Conservation (phyloP, 345 rosid genomes). For the Moricandia arvensis region DNA sequence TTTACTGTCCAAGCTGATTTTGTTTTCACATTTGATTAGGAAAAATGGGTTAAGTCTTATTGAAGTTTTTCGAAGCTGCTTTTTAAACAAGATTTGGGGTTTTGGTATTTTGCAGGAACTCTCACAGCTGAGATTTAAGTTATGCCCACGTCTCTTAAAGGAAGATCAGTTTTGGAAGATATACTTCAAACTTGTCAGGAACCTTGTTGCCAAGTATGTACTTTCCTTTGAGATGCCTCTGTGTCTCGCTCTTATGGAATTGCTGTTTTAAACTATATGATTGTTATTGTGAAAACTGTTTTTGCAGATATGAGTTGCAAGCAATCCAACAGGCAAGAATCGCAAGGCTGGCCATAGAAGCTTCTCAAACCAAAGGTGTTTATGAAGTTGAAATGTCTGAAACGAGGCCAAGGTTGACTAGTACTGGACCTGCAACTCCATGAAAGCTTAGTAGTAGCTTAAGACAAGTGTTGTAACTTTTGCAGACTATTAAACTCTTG, state of each 20-base stretch:
- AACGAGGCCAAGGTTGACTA: slow-evolving; percentile 16
- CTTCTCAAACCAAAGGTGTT: slow-evolving; percentile 11
- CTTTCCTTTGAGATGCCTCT: slow-evolving; percentile 6
- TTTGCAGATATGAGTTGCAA: slow-evolving; percentile 32
- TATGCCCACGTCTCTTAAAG: slow-evolving; percentile 75
- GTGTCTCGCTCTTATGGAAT: neutral
- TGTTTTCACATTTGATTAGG: neutral
- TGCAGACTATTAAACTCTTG: slow-evolving; percentile 7
- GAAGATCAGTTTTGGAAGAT: slow-evolving; percentile 83
- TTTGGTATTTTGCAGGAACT: slow-evolving; percentile 55
- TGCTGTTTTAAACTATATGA: neutral
- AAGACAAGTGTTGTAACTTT: neutral
- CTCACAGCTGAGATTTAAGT: slow-evolving; percentile 70
- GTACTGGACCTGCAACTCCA: neutral
- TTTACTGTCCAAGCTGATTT: too few relatives aligned
- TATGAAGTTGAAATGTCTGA: slow-evolving; percentile 44
- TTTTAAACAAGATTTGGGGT: neutral
- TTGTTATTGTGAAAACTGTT: neutral
- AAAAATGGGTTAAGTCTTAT: neutral
- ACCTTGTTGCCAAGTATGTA: slow-evolving; percentile 62
- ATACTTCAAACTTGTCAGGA: slow-evolving; percentile 71
- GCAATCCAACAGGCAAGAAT: slow-evolving; percentile 37
- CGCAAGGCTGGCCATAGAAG: slow-evolving; percentile 25
- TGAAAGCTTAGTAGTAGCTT: neutral
- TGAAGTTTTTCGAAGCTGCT: neutral